A percentile compares a stretch with the other conserved stretches of the same genome.
Conservation (phyloP, 495 filamentous ascomycete genomes). For the Podospora comata region DNA sequence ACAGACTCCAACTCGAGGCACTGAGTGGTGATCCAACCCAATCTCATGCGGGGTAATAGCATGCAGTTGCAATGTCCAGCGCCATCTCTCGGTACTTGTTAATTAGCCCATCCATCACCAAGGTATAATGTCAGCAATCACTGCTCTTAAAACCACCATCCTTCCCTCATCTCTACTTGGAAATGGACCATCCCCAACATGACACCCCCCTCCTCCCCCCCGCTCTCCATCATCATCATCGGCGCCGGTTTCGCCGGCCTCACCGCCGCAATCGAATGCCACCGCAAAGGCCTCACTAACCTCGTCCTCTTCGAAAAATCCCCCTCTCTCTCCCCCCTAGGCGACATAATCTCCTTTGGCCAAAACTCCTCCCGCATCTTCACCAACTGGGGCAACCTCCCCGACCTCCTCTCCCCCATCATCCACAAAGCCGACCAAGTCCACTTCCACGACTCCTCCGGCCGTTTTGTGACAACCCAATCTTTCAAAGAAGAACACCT, state of each 20-base stretch:
- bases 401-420: constrained; percentile 48
- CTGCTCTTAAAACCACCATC: neutral
- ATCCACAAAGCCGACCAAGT: constrained; percentile 42
- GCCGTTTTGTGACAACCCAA: constrained; percentile 32
- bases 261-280: constrained; percentile 58
- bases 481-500: constrained; percentile 30
- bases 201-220: neutral
- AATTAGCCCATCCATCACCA: neutral
- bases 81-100: constrained; percentile 2
- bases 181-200: neutral
- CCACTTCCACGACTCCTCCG: constrained; percentile 32
- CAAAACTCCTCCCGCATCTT: constrained; percentile 48
- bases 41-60: neutral
- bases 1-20: neutral
- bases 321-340: constrained; percentile 43
- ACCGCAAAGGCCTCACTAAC: constrained; percentile 33
- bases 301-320: constrained; percentile 39
- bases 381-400: constrained; percentile 47
- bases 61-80: neutral
- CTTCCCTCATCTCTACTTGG: neutral
- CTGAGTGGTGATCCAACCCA: neutral
- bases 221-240: constrained; percentile 48
- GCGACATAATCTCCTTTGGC: constrained; percentile 53
- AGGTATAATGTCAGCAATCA: neutral
- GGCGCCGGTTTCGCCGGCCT: constrained; percentile 61